Conservation (phyloP, 768 basidiomycete genomes). For the Suillus alpinus region DNA sequence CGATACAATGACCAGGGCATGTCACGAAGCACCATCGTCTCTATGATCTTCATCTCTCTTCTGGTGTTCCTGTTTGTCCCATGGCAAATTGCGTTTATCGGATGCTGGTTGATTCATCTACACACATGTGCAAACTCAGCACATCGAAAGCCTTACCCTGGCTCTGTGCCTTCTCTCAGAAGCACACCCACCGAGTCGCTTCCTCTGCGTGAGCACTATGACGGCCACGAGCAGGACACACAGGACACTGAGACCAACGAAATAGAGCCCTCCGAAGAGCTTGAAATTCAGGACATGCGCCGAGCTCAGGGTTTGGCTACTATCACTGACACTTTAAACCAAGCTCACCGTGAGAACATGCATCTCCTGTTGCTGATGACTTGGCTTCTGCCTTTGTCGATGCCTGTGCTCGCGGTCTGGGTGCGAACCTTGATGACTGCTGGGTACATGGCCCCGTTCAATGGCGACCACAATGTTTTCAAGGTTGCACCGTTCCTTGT, state of each 20-base stretch:
- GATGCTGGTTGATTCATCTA: slow-evolving; percentile 78
- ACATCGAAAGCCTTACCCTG: slow-evolving; percentile 15
- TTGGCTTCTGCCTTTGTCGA: slow-evolving; percentile 74
- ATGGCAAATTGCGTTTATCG: slow-evolving; percentile 88
- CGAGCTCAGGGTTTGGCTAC: background rate
- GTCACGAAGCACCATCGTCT: slow-evolving; percentile 49
- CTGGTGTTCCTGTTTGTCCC: slow-evolving; percentile 79
- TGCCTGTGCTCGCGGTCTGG: slow-evolving; percentile 85
- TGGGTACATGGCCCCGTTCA: slow-evolving; percentile 75
- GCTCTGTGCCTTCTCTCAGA: slow-evolving; percentile 24
- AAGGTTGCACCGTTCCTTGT: slow-evolving; percentile 63
- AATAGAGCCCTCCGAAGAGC: slow-evolving; percentile 9
- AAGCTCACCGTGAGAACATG: slow-evolving; percentile 47
- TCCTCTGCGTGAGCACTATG: slow-evolving; percentile 11
- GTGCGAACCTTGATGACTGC: slow-evolving; percentile 80
- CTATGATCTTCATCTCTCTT: slow-evolving; percentile 57
- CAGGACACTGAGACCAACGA: slow-evolving; percentile 8
- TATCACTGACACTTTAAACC: background rate
- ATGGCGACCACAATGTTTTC: slow-evolving; percentile 74
- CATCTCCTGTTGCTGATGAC: slow-evolving; percentile 76
- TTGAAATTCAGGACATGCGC: background rate
- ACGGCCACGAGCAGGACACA: background rate
- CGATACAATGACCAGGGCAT: slow-evolving; percentile 35
- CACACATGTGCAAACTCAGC: slow-evolving; percentile 50
- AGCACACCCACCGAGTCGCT: slow-evolving; percentile 25